Percentiles rank a stretch among this genome's conserved stretches.
phyloP scores from a whole-genome alignment of 148 eudicot genomes.

The Cornus controversa region DNA sequence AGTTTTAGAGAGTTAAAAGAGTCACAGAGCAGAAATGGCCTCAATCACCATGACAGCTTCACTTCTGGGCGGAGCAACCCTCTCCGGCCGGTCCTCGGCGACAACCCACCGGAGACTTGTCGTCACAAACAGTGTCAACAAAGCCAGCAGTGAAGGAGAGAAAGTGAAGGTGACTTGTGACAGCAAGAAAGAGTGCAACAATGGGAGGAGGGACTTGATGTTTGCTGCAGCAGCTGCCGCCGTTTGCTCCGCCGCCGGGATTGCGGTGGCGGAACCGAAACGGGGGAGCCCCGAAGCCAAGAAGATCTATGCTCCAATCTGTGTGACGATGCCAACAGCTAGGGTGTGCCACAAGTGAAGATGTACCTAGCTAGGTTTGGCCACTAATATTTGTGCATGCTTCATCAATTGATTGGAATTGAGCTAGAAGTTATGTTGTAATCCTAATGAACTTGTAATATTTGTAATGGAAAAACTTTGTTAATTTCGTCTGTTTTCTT shows the following conservation, averaged over 20 bases:
- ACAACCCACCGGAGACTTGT: conserved; percentile 11
- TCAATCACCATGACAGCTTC: conserved; percentile 28
- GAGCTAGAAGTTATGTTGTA: not conserved
- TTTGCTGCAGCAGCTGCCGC: conserved; percentile 37
- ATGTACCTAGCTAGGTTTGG: not conserved
- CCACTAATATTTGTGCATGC: too few species aligned
- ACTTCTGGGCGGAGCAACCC: not conserved
- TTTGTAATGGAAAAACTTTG: not conserved
- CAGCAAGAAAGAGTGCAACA: conserved; percentile 26
- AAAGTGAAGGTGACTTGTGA: conserved; percentile 23
- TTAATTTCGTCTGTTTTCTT: not conserved
- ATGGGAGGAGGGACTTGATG: conserved; percentile 39
- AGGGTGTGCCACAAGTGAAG: conserved; percentile 29
- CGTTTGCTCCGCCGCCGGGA: conserved; percentile 22
- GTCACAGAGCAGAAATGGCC: conserved; percentile 17
- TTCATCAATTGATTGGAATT: not conserved
- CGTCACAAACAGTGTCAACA: conserved; percentile 24
- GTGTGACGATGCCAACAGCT: conserved; percentile 43
- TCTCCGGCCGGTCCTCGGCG: not conserved
- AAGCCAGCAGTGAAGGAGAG: conserved; percentile 7
- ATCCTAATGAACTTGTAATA: not conserved
- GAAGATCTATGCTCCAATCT: conserved; percentile 30
- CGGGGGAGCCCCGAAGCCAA: conserved; percentile 34
- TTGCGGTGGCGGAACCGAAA: conserved; percentile 31
- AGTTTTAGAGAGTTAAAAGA: too few species aligned